phyloP scores from a whole-genome alignment of 164 flowering plant species.

The Vitis rupestris region DNA sequence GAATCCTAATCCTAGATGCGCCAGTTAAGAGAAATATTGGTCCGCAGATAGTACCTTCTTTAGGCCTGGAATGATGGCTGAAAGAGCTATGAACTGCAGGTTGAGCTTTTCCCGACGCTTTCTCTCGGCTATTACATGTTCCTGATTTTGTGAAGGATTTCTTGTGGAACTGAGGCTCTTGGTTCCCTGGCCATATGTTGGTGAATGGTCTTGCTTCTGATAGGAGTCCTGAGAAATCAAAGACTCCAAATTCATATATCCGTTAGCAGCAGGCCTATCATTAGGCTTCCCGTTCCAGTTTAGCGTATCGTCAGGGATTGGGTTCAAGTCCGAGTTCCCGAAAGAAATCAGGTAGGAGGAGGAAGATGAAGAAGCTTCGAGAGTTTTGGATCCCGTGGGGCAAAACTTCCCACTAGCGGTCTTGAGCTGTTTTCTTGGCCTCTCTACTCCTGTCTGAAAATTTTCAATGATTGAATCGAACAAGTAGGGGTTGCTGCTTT shows the following conservation, averaged over 20 bases:
- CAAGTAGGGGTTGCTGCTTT: neutral
- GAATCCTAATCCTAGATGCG: too few relatives aligned
- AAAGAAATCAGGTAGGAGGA: constrained; percentile 16
- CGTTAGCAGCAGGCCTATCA: neutral
- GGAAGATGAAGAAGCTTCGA: constrained; percentile 12
- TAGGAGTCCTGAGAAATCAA: neutral
- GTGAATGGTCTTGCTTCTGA: neutral
- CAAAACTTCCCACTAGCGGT: constrained; percentile 14
- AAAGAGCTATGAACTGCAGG: constrained; percentile 50
- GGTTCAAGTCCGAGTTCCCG: constrained; percentile 3
- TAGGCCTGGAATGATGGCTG: constrained; percentile 48
- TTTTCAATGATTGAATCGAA: neutral
- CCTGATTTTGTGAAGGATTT: constrained; percentile 31
- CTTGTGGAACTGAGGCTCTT: constrained; percentile 8
- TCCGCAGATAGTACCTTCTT: constrained; percentile 39
- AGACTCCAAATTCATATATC: neutral
- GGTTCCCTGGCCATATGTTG: neutral
- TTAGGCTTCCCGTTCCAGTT: constrained; percentile 6
- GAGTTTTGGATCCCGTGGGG: neutral
- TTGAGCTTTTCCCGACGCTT: constrained; percentile 59
- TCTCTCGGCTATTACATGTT: constrained; percentile 56
- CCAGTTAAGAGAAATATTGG: too few relatives aligned
- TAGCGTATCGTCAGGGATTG: neutral
- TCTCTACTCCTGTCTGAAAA: too few relatives aligned
- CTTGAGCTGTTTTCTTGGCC: constrained; percentile 13